Base-by-base conservation (phyloP, 225 moss, liverwort and hornwort genomes). In the Bryum argenteum region DNA sequence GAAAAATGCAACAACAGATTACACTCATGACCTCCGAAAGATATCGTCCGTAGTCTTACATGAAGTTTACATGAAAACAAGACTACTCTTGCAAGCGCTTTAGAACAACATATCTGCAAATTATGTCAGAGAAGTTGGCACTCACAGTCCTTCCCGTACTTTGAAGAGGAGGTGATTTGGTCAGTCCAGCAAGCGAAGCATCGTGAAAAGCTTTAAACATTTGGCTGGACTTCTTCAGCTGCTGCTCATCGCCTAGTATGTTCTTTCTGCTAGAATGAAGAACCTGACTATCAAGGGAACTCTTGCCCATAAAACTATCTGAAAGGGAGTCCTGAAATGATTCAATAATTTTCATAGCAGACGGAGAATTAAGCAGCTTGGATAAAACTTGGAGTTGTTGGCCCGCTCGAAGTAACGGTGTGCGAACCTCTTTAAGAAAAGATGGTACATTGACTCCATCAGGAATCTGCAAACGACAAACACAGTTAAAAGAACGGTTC, bases 351-450 rank as follows among this genome's bases (percentile, higher is more conserved):
- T 91, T 87, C 54, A 88, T 81, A 60, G 88, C 84, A 75, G 89
- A 82, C 58, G 78, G 81, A 68, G 85, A 91, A 64, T 94, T 85
- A 62, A 91, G 78, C 48, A 98, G 75, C 83, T 89, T 98, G 76
- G 91, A 88, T 61, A 94, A 86, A 58, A 98, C 92, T 79, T 92
- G 92, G 67, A 98, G 83, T 68, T 98, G 98, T 76, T 98, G 90
- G 20, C 98, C 94, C 48, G 98, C 98, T 81, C 94, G 84, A 81
- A 98, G 86, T 65, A 98, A 69, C 8, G 86, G 91, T 43, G 79
- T 89, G 66, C 88, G 87, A 41, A 98, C 89, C 52, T 86, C 85
- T 84, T 91, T 84, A 82, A 98, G 63, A 78, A 98, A 98, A 80
- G 82, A 81, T 33, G 98, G 98, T 63, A 94, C 85, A 48, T 75